These are phyloP conservation scores for Penicillium sp. DNA, from an alignment of 2,329 filamentous ascomycete species.

Conservation along the genomic window DNA sequence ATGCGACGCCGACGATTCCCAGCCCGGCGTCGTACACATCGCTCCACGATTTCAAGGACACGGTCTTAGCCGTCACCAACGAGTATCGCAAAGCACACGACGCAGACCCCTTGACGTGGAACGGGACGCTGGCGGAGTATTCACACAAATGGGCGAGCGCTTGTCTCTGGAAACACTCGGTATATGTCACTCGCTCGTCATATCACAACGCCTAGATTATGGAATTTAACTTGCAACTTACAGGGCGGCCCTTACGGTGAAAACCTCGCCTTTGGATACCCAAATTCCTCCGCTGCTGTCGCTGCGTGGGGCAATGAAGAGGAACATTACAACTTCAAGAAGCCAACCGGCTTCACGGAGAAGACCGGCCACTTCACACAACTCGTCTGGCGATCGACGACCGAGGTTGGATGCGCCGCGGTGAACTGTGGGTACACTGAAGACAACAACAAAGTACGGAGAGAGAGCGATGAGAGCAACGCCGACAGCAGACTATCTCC, in stretches of 20 bases:
- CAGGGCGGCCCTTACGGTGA: conserved; percentile 66
- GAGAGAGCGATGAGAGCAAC: conserved; percentile 1
- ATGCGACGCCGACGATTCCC: conserved; percentile 25
- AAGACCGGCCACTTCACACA: conserved; percentile 70
- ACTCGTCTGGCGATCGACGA: conserved; percentile 66
- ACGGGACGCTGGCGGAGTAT: conserved; percentile 58
- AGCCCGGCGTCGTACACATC: conserved; percentile 44
- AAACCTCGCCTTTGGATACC: conserved; percentile 68
- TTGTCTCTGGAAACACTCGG: conserved; percentile 46
- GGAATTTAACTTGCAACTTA: not conserved
- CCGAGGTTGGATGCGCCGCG: conserved; percentile 56
- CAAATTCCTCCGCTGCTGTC: conserved; percentile 58
- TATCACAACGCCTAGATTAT: not conserved
- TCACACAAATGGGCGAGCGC: conserved; percentile 51
- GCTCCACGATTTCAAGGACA: conserved; percentile 43
- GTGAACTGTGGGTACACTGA: conserved; percentile 40
- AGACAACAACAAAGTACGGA: conserved; percentile 22
- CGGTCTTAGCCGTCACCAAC: conserved; percentile 66
- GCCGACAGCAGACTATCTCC: not conserved
- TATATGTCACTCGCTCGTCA: conserved; percentile 11
- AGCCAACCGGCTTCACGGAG: conserved; percentile 55
- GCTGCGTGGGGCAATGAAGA: conserved; percentile 65
- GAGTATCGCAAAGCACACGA: conserved; percentile 62
- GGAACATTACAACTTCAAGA: conserved; percentile 56
- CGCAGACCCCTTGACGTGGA: conserved; percentile 61